Percentiles rank a stretch among this genome's conserved stretches.
Conservation (phyloP, 1,284 basidiomycete genomes). For the Amylostereum chailletii region DNA sequence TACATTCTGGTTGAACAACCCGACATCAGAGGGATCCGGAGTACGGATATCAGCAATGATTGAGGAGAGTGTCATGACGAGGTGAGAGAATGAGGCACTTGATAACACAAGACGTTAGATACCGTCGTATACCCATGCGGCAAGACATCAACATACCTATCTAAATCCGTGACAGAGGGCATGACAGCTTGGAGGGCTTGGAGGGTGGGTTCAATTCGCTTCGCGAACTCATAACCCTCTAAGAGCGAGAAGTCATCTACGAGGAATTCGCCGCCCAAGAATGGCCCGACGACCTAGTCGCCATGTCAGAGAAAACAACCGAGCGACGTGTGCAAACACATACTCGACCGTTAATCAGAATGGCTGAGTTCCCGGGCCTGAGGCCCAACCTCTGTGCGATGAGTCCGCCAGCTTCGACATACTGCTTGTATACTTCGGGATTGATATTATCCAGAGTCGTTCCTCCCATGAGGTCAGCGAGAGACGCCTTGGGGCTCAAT, state of each 20-base stretch:
- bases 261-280: slow-evolving; percentile 46
- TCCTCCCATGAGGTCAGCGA: slow-evolving; percentile 27
- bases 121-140: neutral
- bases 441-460: slow-evolving; percentile 25
- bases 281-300: slow-evolving; percentile 56
- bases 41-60: slow-evolving; percentile 60
- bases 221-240: slow-evolving; percentile 63
- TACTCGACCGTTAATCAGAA: slow-evolving; percentile 81
- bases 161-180: slow-evolving; percentile 29
- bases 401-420: slow-evolving; percentile 33
- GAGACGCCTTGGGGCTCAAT: slow-evolving; percentile 24
- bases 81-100: slow-evolving; percentile 47
- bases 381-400: slow-evolving; percentile 48
- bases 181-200: slow-evolving; percentile 51
- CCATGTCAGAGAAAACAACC: neutral
- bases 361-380: slow-evolving; percentile 43
- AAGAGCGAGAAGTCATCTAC: slow-evolving; percentile 63
- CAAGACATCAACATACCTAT: slow-evolving; percentile 25
- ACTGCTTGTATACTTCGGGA: slow-evolving; percentile 27
- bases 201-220: slow-evolving; percentile 61
- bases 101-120: neutral
- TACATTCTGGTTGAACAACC: slow-evolving; percentile 58
- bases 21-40: slow-evolving; percentile 63
- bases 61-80: slow-evolving; percentile 61
- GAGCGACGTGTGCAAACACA: slow-evolving; percentile 14